These are phyloP conservation scores for Bryoerythrophyllum caledonicum DNA, from an alignment of 225 moss, liverwort and hornwort species.

Conservation along the genomic window DNA sequence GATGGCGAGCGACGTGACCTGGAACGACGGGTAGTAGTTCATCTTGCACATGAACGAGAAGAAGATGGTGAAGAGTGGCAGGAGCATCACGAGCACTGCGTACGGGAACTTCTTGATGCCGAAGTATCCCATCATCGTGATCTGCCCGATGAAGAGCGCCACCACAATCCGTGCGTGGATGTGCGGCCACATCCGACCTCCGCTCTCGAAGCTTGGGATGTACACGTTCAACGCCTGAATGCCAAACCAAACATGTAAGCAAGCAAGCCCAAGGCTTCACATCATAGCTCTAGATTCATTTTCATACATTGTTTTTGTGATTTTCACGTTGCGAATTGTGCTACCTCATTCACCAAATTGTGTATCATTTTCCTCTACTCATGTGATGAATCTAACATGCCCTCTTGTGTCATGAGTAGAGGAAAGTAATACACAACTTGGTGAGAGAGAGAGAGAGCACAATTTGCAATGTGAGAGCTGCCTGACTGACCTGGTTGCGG, in stretches of 20 bases:
- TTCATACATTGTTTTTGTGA: too few relatives aligned
- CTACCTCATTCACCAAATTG: too few relatives aligned
- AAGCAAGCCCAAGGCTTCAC: too few relatives aligned
- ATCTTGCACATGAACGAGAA: slow-evolving; percentile 56
- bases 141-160: slow-evolving; percentile 53
- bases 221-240: slow-evolving; percentile 67
- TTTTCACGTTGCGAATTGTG: too few relatives aligned
- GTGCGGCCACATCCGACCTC: slow-evolving; percentile 71
- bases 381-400: too few relatives aligned
- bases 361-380: too few relatives aligned
- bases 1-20: slow-evolving; percentile 47
- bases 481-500: slow-evolving; percentile 40
- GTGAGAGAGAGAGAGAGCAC: too few relatives aligned
- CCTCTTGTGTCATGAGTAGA: too few relatives aligned
- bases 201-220: slow-evolving; percentile 51
- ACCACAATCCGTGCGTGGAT: slow-evolving; percentile 51
- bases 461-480: neutral
- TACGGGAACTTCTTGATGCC: slow-evolving; percentile 58
- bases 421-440: too few relatives aligned
- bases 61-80: slow-evolving; percentile 46
- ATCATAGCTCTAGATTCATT: too few relatives aligned
- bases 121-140: slow-evolving; percentile 69
- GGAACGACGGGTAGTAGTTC: slow-evolving; percentile 65
- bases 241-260: too few relatives aligned
- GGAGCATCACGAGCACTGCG: slow-evolving; percentile 44